Base-by-base conservation (phyloP, 2,329 filamentous ascomycete species). In the Talaromyces funiculosus region DNA sequence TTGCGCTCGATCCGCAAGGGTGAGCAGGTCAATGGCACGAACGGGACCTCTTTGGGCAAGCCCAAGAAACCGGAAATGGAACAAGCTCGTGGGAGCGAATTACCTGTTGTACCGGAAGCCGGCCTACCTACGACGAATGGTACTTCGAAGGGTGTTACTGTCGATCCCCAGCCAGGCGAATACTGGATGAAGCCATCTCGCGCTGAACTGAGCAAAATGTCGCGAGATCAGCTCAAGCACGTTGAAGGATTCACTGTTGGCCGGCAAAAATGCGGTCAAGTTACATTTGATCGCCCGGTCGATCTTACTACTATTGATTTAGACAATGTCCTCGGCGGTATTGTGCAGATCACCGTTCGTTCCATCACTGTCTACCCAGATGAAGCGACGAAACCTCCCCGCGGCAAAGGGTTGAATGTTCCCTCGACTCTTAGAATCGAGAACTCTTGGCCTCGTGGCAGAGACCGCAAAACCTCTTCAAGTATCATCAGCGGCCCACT, bases 391-490 rank as follows among this genome's bases (percentile, higher is more conserved):
- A 99, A 97, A 76, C 92, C 94, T 16, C 83, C 88, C 0, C 82
- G 87, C 61, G 94, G 95, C 61, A 90, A 92, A 70, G 93, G 91
- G 5, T 82, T 99, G 64, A 99, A 99, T 69, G 90, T 97, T 7
- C 92, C 92, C 3, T 90, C 94, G 0, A 86, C 84, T 38, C 92
- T 99, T 64, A 85, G 84, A n/a, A 83, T 99, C 10, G 88, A 94
- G 72, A 93, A 97, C 71, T 96, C 92, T 0, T 97, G 90, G 88
- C 94, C 94, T 31, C 89, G 93, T 61, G 83, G 83, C 71, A 77
- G 80, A 57, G 83, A 86, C 64, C 85, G 84, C 71, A 81, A 80
- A 65, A 77, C 79, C 51, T 81, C 68, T 67, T 69, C 84, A 72
- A 73, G 77, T 61, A 83, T 86, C 47, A 88, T 84, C 64, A 83